Percentiles rank a stretch among this genome's conserved stretches.
phyloP scores from a whole-genome alignment of 2,329 filamentous ascomycete species.

The Onygena corvina region DNA sequence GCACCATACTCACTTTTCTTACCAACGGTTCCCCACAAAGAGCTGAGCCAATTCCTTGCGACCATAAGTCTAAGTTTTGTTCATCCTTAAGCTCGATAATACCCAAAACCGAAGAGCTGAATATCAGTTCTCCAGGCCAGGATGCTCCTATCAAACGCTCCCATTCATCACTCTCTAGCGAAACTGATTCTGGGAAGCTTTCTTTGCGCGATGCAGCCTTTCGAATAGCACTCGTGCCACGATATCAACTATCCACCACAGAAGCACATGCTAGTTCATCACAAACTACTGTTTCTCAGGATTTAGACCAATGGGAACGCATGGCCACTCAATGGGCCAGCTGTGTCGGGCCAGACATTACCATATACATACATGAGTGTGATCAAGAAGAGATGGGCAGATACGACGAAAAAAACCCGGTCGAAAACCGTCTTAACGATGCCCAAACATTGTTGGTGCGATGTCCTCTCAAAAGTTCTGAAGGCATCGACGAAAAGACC shows the following conservation, averaged over 20 bases:
- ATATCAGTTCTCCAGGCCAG: slow-evolving; percentile 23
- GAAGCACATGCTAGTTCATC: slow-evolving; percentile 63
- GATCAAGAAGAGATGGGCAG: slow-evolving; percentile 31
- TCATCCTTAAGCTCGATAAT: slow-evolving; percentile 26
- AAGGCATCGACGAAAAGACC: slow-evolving; percentile 52
- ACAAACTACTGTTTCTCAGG: slow-evolving; percentile 65
- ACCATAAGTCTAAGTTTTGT: slow-evolving; percentile 12
- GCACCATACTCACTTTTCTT: slow-evolving; percentile 53
- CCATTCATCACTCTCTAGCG: slow-evolving; percentile 7
- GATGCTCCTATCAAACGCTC: slow-evolving; percentile 20
- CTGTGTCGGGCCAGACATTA: slow-evolving; percentile 62
- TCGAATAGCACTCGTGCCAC: slow-evolving; percentile 63
- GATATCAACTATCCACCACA: slow-evolving; percentile 68
- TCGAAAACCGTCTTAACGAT: slow-evolving; percentile 46
- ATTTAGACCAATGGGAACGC: slow-evolving; percentile 95
- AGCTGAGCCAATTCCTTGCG: slow-evolving; percentile 10
- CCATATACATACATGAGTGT: slow-evolving; percentile 34
- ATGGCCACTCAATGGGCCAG: slow-evolving; percentile 88
- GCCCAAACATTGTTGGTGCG: slow-evolving; percentile 43
- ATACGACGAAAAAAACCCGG: slow-evolving; percentile 32
- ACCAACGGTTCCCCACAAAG: slow-evolving; percentile 24
- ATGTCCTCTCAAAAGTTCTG: slow-evolving; percentile 24
- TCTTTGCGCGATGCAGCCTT: slow-evolving; percentile 25
- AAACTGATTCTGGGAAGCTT: slow-evolving; percentile 8
- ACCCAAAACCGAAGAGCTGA: slow-evolving; percentile 22